phyloP scores from a whole-genome alignment of 2,329 filamentous ascomycete genomes.

The Myriosclerotinia scirpicola region DNA sequence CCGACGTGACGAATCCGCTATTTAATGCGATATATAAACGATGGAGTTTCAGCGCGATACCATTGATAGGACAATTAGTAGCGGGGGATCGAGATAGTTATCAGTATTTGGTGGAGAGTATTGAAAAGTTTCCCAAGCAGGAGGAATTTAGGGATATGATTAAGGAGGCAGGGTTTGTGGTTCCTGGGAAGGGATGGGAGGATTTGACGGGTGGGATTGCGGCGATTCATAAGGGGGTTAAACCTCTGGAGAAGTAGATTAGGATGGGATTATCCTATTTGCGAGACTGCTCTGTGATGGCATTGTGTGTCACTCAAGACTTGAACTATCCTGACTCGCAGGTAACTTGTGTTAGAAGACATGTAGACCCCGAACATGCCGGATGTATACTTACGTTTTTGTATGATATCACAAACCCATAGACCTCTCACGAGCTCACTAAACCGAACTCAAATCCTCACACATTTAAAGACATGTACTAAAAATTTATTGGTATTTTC shows the following conservation, averaged over 20 bases:
- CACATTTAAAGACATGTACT: background rate
- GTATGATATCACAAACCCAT: constrained; percentile 1
- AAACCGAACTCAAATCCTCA: background rate
- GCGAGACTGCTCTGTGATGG: background rate
- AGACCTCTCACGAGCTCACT: background rate
- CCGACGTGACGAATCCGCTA: constrained; percentile 69
- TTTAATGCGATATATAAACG: constrained; percentile 88
- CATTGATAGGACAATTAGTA: constrained; percentile 91
- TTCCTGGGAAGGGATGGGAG: constrained; percentile 82
- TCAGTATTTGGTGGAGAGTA: constrained; percentile 98
- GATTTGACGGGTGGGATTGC: constrained; percentile 90
- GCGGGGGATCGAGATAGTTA: constrained; percentile 94
- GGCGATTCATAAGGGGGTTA: constrained; percentile 94
- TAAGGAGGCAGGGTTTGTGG: constrained; percentile 76
- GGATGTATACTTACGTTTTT: background rate
- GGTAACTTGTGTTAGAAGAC: background rate
- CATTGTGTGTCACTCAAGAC: constrained; percentile 13
- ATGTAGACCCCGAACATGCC: background rate
- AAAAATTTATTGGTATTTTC: constrained; percentile 21
- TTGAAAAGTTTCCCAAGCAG: constrained; percentile 88
- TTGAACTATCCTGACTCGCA: background rate
- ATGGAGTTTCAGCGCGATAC: constrained; percentile 94
- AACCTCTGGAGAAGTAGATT: constrained; percentile 52
- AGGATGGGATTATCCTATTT: background rate
- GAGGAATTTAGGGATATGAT: constrained; percentile 83